Evolutionary conservation across 2,329 filamentous ascomycete genomes (phyloP), one percentile per base, ranked within the genome.

Genomic region (Fusarium pseudoanthophilum): DNA sequence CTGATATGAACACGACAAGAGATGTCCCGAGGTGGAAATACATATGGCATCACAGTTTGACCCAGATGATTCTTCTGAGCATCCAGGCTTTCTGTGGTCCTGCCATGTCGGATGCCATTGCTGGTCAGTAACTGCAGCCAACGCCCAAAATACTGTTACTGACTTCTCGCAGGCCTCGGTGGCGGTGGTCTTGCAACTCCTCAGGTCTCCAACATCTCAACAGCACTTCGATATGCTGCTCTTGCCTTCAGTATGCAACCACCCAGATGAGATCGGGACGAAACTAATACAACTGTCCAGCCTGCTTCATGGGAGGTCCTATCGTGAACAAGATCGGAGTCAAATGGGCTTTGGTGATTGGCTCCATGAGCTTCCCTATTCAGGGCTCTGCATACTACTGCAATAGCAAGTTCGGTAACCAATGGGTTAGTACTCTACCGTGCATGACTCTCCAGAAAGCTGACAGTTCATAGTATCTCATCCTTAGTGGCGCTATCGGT

Each of bases 101-200:
- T 2, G 64, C 64, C 3, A 67, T 67, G 64, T 53, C 46, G 5
- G 64, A 67, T 48, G 64, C 64, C 11, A 67, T 67, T 3, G 64
- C 64, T 18, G 64, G 64, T 60, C 2, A 13, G 59, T 45, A 2
- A 11, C 5, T n/a, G 4, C 2, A 39, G 20, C 14, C 15, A 1
- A 9, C 8, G 15, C 5, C 14, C 5, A 55, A 10, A 2, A 0
- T n/a, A 21, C 13, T 2, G 11, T 15, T 9, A 11, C 49, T 58
- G 10, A 61, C 32, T 16, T 4, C 0, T 2, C 26, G 26, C 26
- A 61, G 51, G 51, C 4, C 36, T 67, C 24, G 64, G 64, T 1
- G 64, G 64, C 5, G 64, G 64, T 34, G 64, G 64, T 28, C 64
- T 67, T 10, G 64, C 64, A 11, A 67, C 64, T 10, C 64, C 64